A percentile compares a stretch with the other conserved stretches of the same genome.
Conservation (phyloP, 148 eudicot species). For the Talinum fruticosum region DNA sequence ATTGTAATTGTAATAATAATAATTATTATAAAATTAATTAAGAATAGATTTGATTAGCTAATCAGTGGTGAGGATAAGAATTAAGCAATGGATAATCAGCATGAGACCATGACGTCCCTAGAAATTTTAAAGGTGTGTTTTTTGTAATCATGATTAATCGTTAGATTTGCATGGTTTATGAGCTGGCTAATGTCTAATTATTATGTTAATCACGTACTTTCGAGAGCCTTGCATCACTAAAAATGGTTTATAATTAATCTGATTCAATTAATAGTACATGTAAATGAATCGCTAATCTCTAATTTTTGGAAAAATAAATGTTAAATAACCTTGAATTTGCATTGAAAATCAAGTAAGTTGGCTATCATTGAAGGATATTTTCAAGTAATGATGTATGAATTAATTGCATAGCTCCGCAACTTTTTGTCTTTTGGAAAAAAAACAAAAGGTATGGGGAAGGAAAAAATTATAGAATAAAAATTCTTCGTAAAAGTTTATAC, state of each 20-base stretch:
- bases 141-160: neutral
- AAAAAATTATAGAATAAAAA: too few relatives aligned
- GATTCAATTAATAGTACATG: neutral
- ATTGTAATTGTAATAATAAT: neutral
- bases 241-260: neutral
- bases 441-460: too few relatives aligned
- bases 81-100: constrained; percentile 15
- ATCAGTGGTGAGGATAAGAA: constrained; percentile 23
- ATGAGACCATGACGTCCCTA: neutral
- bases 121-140: neutral
- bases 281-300: constrained; percentile 1
- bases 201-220: neutral
- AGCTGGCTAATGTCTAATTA: neutral
- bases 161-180: neutral
- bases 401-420: too few relatives aligned
- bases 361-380: too few relatives aligned
- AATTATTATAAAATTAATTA: neutral
- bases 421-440: too few relatives aligned
- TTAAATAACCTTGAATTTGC: too few relatives aligned
- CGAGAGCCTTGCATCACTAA: constrained; percentile 8
- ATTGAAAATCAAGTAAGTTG: too few relatives aligned
- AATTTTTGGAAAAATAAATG: neutral
- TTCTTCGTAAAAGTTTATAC: too few relatives aligned
- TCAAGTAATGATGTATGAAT: too few relatives aligned
- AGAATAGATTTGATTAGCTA: constrained; percentile 28